phyloP scores from a whole-genome alignment of 495 filamentous ascomycete species.

The Penicillium nucicola region DNA sequence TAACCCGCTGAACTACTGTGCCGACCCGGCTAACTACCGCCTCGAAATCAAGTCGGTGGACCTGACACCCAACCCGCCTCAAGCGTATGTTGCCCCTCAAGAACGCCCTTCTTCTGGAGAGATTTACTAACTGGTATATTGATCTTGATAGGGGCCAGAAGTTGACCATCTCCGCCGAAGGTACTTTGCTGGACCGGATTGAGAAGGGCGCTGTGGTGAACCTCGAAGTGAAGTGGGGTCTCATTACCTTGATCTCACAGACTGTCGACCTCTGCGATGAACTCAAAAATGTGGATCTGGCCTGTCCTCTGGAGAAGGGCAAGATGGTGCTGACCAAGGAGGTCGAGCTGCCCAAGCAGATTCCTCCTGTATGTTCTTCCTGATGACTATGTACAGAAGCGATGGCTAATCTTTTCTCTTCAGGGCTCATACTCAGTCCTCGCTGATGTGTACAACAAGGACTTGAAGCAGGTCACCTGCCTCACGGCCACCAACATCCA shows the following conservation, averaged over 20 bases:
- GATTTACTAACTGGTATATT: slow-evolving; percentile 8
- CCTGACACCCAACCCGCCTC: slow-evolving; percentile 80
- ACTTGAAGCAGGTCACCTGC: slow-evolving; percentile 74
- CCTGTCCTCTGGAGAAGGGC: slow-evolving; percentile 84
- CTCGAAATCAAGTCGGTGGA: slow-evolving; percentile 77
- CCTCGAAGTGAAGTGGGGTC: slow-evolving; percentile 83
- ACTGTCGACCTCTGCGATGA: slow-evolving; percentile 82
- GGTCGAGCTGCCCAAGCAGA: slow-evolving; percentile 79
- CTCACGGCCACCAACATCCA: slow-evolving; percentile 57
- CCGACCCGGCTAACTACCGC: slow-evolving; percentile 55
- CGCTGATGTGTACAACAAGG: slow-evolving; percentile 75
- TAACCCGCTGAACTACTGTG: slow-evolving; percentile 62
- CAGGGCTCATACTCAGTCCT: slow-evolving; percentile 87
- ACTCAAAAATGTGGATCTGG: slow-evolving; percentile 78
- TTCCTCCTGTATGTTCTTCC: slow-evolving; percentile 72
- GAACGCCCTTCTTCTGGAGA: background rate
- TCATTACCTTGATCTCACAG: slow-evolving; percentile 83
- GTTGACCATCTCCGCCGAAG: slow-evolving; percentile 76
- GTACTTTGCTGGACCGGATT: slow-evolving; percentile 64
- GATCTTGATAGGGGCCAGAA: slow-evolving; percentile 61
- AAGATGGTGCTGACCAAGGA: slow-evolving; percentile 68
- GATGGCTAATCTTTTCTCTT: slow-evolving; percentile 7
- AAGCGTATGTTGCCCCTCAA: slow-evolving; percentile 61
- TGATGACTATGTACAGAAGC: background rate
- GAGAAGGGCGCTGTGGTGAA: slow-evolving; percentile 75